Base-by-base conservation (phyloP, 2,329 filamentous ascomycete genomes). In the Fusarium pseudonygamai region DNA sequence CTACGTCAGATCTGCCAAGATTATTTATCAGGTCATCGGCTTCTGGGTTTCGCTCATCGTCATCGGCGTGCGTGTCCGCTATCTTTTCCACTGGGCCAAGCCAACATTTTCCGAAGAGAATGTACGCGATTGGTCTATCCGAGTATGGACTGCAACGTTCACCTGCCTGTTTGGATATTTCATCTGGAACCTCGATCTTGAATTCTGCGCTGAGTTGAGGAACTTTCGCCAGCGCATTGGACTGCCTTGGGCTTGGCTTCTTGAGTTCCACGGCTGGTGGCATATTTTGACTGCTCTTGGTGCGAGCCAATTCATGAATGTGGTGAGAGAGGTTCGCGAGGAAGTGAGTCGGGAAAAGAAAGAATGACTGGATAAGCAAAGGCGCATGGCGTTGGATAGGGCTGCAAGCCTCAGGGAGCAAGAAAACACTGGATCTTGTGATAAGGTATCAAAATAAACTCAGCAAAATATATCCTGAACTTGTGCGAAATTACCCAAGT, bases 231-330 rank as follows among this genome's bases (percentile, higher is more conserved):
- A 80, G 13, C 71, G 60, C 0, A 72, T 90, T 5, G 89, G 89
- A 0, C 77, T 89, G 47, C 89, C 89, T 0, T 88, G 83, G 84
- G 86, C 85, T 4, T 89, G 87, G 78, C 39, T 88, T 1, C 77
- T 91, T 9, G 89, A 91, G 79, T 75, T 91, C 20, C 89, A 91
- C 74, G 89, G 88, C 2, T 91, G 89, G 89, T 91, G 89, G 89
- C 89, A 91, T 73, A 79, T 91, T 22, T 80, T 90, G 32, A 91
- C 89, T 0, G 89, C 87, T 1, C 80, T 88, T 26, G 85, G 87
- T 2, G 88, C 88, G 9, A 84, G 83, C 30, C 76, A 78, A 52
- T 83, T 82, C 47, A 85, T 85, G 78, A 66, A 74, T 5, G 75
- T 80, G 26, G 69, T 69, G 40, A 73, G 79, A 49, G 79, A 80